Evolutionary conservation across 2,329 filamentous ascomycete genomes (phyloP).

Genomic region (Cordyceps farinosa): DNA sequence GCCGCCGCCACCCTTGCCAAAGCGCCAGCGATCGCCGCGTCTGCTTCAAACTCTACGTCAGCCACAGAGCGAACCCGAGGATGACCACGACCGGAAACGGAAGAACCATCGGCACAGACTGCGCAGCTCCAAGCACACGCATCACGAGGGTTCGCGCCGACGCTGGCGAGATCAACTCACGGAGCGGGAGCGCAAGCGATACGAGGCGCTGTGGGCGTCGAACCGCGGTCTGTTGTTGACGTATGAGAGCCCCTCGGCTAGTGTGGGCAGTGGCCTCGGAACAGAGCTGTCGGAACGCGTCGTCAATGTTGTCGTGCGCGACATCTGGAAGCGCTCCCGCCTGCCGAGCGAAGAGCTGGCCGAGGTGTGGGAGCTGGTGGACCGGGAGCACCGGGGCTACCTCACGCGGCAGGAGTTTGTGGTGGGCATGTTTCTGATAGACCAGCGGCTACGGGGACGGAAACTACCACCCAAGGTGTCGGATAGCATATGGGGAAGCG

Average conservation of each 20-base stretch:
- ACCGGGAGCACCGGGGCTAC: constrained; percentile 50
- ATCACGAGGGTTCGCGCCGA: constrained; percentile 71
- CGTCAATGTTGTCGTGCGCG: constrained; percentile 63
- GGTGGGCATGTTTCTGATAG: constrained; percentile 77
- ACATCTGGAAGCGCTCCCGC: constrained; percentile 71
- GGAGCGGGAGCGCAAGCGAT: constrained; percentile 68
- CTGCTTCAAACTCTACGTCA: constrained; percentile 66
- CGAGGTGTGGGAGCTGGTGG: constrained; percentile 75
- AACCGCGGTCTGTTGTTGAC: constrained; percentile 61
- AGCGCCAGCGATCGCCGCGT: constrained; percentile 46
- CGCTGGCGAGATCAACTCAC: constrained; percentile 76
- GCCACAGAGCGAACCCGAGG: constrained; percentile 45
- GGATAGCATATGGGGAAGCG: constrained; percentile 74
- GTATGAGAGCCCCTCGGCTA: constrained; percentile 18
- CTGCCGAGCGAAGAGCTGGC: constrained; percentile 65
- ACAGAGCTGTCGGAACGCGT: constrained; percentile 49
- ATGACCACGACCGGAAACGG: constrained; percentile 51
- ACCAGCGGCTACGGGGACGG: constrained; percentile 73
- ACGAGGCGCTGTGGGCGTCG: constrained; percentile 81
- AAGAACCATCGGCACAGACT: constrained; percentile 52
- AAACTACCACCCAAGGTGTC: constrained; percentile 70
- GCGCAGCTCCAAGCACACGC: constrained; percentile 59
- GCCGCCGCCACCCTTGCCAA: constrained; percentile 35
- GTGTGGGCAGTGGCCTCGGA: constrained; percentile 20
- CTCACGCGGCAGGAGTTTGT: constrained; percentile 71